These are phyloP conservation scores for Aspergillus sp. DNA, from an alignment of 2,329 filamentous ascomycete species.

Conservation along the genomic window DNA sequence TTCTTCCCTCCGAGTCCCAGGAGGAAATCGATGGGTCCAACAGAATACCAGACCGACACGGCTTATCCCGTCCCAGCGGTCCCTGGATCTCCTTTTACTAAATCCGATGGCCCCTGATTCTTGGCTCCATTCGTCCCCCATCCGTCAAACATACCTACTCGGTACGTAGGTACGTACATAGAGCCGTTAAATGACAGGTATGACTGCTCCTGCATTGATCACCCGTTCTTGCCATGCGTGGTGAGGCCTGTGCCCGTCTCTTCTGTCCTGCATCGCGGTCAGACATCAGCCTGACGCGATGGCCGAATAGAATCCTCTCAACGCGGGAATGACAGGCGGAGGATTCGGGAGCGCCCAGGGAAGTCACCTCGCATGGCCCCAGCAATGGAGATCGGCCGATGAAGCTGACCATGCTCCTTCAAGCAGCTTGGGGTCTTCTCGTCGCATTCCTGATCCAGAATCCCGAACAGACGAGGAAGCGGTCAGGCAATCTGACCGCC, in stretches of 20 bases:
- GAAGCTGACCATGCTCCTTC: no score
- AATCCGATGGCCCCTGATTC: background rate
- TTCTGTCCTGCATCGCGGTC: slow-evolving; percentile 3
- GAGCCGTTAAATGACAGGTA: slow-evolving; percentile 18
- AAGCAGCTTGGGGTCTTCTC: no score
- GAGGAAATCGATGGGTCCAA: slow-evolving; percentile 5
- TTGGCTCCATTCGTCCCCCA: slow-evolving; percentile 1
- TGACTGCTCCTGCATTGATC: slow-evolving; percentile 20
- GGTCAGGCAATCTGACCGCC: no score
- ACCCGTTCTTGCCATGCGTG: slow-evolving; percentile 14
- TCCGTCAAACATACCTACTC: slow-evolving; percentile 7
- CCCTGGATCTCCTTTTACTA: slow-evolving; percentile 7
- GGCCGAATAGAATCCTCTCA: background rate
- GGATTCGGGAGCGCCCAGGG: no score
- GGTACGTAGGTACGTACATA: slow-evolving; percentile 11
- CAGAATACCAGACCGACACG: background rate
- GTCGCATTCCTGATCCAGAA: no score
- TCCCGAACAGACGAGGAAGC: no score
- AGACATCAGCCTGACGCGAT: background rate
- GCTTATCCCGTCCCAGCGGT: slow-evolving; percentile 10
- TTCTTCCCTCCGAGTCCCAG: slow-evolving; percentile 10
- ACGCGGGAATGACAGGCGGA: background rate
- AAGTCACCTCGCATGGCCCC: no score
- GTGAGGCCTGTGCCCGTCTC: slow-evolving; percentile 10
- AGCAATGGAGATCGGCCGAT: no score